Evolutionary conservation across 176 grass and related monocot species (phyloP), one percentile per base, ranked within the genome.

Genomic region (Pontederia crassipes): DNA sequence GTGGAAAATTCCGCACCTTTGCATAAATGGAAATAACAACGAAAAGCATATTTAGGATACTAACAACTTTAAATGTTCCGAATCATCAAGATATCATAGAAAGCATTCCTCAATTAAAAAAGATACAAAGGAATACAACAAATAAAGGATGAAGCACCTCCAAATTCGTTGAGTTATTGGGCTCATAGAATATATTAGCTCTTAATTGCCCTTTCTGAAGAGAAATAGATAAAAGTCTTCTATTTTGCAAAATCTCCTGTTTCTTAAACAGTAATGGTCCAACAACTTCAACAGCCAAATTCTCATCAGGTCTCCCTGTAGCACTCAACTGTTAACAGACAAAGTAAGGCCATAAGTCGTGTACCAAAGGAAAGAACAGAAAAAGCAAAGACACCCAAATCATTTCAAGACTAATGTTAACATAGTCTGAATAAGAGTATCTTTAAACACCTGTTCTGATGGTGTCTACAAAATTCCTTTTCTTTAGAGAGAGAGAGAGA

Each of bases 121-220:
- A 24, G 20, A 1, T 24, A 24, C 20, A 24, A 0, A 24, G 20
- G 1, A 51, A 82, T 65, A 55, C 20, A 70, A 61, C 15, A 83
- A 82, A 65, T 40, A 63, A 62, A 54, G 12, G 51, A 54, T 71
- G 62, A 8, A 63, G 18, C 82, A 97, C 93, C 93, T 97, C 93
- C 59, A 97, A 62, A 81, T 76, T 92, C 74, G 84, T 85, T 61
- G 71, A 88, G 69, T 51, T 83, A 76, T 84, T 72, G 76, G 93
- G 87, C 76, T 86, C 70, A 71, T 97, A 97, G 80, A 67, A 91
- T 55, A 84, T 76, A 83, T 87, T 97, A 77, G 88, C 83, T 78
- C 80, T 82, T 74, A 97, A 77, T 73, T 97, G 93, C 52, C 93
- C 93, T 67, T 97, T 97, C 65, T 97, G 93, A 65, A 97, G 93